Evolutionary conservation across 2,329 filamentous ascomycete species (phyloP), one percentile per base, ranked within the genome.

Genomic region (Cryphonectria carpinicola): DNA sequence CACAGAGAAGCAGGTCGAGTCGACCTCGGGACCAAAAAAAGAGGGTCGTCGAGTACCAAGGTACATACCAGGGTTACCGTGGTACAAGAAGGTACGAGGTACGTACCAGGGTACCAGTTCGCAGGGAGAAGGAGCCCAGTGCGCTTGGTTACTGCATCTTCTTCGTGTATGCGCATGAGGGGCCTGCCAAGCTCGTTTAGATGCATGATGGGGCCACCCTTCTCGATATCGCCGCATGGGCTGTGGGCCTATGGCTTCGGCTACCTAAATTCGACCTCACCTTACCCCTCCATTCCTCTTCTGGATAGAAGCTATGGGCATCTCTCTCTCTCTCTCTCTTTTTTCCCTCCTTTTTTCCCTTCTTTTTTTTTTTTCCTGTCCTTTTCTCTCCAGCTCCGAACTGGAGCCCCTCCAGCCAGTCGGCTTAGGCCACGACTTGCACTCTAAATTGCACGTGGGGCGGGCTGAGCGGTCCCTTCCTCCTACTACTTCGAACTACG

Each of bases 251-350:
- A 32, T 32, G 32, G 2, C 32, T 52, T 32, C 17, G 10, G 35
- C n/a, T 56, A 69, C 66, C 62, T 60, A 69, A 65, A 68, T 68
- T 68, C 54, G 66, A 68, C 61, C 35, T 65, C 66, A 68, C 19
- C 37, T 63, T 35, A 22, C 11, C 28, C 46, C 60, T 56, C 65
- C 58, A 68, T 65, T 43, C 65, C 66, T 39, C 32, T 62, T 62
- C 14, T 43, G 66, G 62, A 7, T 32, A 56, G 32, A 39, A 28
- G 54, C 49, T 46, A 25, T 60, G 65, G 17, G 14, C 37, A 3
- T n/a, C 22, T 39, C 13, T n/a, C n/a, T n/a, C n/a, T n/a, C n/a
- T n/a, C n/a, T n/a, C n/a, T n/a, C n/a, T n/a, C n/a, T n/a, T n/a
- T n/a, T n/a, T n/a, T n/a, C n/a, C n/a, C n/a, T n/a, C n/a, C n/a